These are phyloP conservation scores for Solanum chiquidenum DNA, from an alignment of 257 asterid genomes.

Conservation along the genomic window DNA sequence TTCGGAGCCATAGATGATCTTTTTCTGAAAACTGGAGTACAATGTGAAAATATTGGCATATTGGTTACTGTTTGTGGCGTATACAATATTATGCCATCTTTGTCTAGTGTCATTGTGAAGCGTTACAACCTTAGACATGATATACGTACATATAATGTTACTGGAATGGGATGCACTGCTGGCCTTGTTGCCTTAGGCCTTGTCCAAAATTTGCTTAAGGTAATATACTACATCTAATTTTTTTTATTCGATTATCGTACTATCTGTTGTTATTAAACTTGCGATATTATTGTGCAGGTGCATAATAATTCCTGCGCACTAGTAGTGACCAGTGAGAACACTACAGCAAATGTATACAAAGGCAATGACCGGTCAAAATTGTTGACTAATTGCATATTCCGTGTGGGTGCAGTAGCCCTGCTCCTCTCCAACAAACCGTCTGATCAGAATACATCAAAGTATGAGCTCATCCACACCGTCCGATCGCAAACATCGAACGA, in stretches of 20 bases:
- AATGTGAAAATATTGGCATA: conserved; percentile 26
- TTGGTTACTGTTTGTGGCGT: conserved; percentile 19
- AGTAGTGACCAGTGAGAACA: conserved; percentile 29
- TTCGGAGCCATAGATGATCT: conserved; percentile 34
- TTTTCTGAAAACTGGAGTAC: conserved; percentile 21
- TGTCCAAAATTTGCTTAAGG: conserved; percentile 36
- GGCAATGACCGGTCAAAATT: conserved; percentile 39
- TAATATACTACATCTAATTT: background rate
- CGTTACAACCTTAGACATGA: conserved; percentile 33
- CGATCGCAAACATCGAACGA: conserved; percentile 32
- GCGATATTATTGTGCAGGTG: conserved; percentile 6
- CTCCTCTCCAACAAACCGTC: conserved; percentile 27
- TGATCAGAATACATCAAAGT: conserved; percentile 17
- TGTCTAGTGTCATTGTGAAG: conserved; percentile 30
- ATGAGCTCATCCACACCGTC: conserved; percentile 25
- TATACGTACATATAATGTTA: conserved; percentile 33
- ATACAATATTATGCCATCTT: conserved; percentile 37
- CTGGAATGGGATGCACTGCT: conserved; percentile 56
- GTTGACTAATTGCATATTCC: conserved; percentile 38
- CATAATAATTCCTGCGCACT: conserved; percentile 27
- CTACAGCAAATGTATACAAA: conserved; percentile 18
- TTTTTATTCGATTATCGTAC: too few species aligned
- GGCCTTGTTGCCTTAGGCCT: conserved; percentile 31
- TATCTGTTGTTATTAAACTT: too few species aligned
- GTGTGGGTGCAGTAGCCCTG: conserved; percentile 38